Evolutionary conservation across 2,329 filamentous ascomycete species (phyloP).

Genomic region (Cordyceps cicadae): DNA sequence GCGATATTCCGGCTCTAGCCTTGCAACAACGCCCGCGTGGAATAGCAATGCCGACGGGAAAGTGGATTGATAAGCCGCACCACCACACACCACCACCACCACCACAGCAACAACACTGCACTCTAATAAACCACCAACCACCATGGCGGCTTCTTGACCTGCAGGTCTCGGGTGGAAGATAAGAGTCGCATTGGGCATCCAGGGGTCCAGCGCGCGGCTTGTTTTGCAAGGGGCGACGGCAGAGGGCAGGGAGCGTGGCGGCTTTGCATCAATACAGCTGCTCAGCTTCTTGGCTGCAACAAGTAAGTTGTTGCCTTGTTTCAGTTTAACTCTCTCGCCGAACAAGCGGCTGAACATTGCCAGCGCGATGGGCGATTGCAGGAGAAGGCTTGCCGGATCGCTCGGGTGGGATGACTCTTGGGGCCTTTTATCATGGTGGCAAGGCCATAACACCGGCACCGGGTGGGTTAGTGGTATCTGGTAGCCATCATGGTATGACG

Average conservation of each 20-base stretch:
- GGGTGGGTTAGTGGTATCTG: neutral
- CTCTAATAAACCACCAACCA: neutral
- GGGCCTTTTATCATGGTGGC: neutral
- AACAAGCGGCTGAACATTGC: no score
- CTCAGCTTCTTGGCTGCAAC: neutral
- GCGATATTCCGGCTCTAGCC: neutral
- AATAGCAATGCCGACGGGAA: neutral
- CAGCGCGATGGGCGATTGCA: neutral
- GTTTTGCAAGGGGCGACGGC: neutral
- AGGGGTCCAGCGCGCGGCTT: neutral
- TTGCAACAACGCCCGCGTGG: neutral
- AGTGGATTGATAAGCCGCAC: neutral
- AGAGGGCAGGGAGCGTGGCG: neutral
- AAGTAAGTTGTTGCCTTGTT: neutral
- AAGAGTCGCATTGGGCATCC: constrained; percentile 4
- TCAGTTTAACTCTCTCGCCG: neutral
- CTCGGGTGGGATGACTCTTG: neutral
- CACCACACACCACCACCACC: neutral
- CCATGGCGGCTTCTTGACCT: neutral
- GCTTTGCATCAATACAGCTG: neutral
- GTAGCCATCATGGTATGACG: neutral
- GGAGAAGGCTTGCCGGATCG: constrained; percentile 3
- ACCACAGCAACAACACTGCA: neutral
- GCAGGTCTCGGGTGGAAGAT: constrained; percentile 6
- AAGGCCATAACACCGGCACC: neutral